phyloP scores from a whole-genome alignment of 1,284 basidiomycete species.

The Leccinum insolens region DNA sequence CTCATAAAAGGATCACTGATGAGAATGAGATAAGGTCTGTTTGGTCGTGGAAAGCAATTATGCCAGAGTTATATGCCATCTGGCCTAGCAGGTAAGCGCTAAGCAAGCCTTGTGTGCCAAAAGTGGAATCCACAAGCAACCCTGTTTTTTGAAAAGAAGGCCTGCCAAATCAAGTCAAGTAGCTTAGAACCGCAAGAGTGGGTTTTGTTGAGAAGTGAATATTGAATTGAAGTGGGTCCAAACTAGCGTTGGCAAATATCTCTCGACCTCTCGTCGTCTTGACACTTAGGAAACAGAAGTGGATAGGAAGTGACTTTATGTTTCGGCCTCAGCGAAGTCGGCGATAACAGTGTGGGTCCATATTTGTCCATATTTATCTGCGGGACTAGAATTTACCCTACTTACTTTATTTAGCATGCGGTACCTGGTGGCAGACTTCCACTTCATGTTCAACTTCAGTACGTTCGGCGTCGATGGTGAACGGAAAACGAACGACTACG shows the following conservation, averaged over 20 bases:
- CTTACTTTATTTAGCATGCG: background rate
- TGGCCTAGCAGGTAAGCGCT: background rate
- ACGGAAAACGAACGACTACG: background rate
- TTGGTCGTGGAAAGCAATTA: constrained; percentile 3
- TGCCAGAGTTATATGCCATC: constrained; percentile 5
- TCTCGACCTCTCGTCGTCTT: background rate
- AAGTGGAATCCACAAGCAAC: background rate
- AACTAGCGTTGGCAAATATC: background rate
- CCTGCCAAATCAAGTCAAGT: too few relatives aligned
- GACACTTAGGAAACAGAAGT: too few relatives aligned
- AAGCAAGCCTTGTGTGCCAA: constrained; percentile 5
- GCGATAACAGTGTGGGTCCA: background rate
- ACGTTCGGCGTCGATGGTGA: background rate
- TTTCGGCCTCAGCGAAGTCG: background rate
- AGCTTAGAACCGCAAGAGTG: too few relatives aligned
- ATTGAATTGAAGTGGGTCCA: too few relatives aligned
- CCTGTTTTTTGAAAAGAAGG: too few relatives aligned
- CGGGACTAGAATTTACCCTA: background rate
- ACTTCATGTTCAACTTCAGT: background rate
- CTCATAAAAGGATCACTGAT: background rate
- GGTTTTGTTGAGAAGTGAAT: too few relatives aligned
- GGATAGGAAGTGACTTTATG: background rate
- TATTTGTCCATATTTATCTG: background rate
- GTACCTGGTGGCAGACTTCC: background rate
- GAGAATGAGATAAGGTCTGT: background rate